These are phyloP conservation scores for Leucocoprinus birnbaumii DNA, from an alignment of 768 basidiomycete genomes.

Conservation along the genomic window DNA sequence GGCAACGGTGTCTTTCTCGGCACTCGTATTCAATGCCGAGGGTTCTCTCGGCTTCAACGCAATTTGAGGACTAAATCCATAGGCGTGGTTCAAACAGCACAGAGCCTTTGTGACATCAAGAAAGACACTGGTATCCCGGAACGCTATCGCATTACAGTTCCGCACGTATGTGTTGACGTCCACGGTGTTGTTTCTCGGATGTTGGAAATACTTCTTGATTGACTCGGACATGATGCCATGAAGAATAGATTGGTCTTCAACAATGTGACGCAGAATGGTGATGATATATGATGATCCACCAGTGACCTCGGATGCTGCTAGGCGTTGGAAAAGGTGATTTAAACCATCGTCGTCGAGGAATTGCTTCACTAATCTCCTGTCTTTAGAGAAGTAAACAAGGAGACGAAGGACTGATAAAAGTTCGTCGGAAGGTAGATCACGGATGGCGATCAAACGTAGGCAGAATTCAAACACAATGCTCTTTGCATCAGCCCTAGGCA, in stretches of 20 bases:
- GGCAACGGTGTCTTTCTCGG: slow-evolving; percentile 9
- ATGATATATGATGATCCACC: slow-evolving; percentile 82
- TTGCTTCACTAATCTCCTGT: slow-evolving; percentile 57
- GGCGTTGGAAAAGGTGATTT: slow-evolving; percentile 57
- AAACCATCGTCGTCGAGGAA: slow-evolving; percentile 72
- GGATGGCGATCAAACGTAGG: slow-evolving; percentile 62
- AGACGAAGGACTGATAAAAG: slow-evolving; percentile 79
- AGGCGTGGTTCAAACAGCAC: slow-evolving; percentile 73
- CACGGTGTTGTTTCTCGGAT: slow-evolving; percentile 61
- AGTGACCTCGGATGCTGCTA: slow-evolving; percentile 56
- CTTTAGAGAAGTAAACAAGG: slow-evolving; percentile 80
- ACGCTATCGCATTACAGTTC: slow-evolving; percentile 71
- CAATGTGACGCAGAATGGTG: slow-evolving; percentile 87
- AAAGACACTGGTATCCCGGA: slow-evolving; percentile 79
- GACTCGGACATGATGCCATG: slow-evolving; percentile 78
- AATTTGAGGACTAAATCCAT: slow-evolving; percentile 52
- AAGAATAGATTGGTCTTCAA: slow-evolving; percentile 72
- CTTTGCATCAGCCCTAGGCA: slow-evolving; percentile 59
- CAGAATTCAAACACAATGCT: slow-evolving; percentile 73
- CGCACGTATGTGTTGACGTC: slow-evolving; percentile 76
- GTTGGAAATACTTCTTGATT: slow-evolving; percentile 76
- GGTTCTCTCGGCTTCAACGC: slow-evolving; percentile 42
- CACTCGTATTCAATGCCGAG: not conserved
- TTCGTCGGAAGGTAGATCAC: slow-evolving; percentile 74
- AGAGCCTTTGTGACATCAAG: slow-evolving; percentile 67